A percentile compares a stretch with the other conserved stretches of the same genome.
phyloP scores from a whole-genome alignment of 2,329 filamentous ascomycete genomes.

The Dactylellina parvicollis region DNA sequence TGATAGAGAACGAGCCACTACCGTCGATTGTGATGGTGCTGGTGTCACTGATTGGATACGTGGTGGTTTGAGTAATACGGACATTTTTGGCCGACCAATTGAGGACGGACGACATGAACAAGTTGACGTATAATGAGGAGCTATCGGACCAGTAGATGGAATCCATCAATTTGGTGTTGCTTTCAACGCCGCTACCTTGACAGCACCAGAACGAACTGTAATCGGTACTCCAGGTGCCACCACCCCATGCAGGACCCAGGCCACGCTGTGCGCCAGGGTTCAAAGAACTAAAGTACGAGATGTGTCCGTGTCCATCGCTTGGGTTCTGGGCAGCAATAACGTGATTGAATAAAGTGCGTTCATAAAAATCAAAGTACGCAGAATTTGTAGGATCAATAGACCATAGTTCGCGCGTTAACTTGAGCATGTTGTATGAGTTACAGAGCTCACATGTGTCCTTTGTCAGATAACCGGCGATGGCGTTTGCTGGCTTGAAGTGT shows the following conservation, averaged over 20 bases:
- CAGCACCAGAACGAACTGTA: constrained; percentile 68
- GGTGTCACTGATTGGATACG: constrained; percentile 63
- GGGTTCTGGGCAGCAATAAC: constrained; percentile 66
- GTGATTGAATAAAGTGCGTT: constrained; percentile 66
- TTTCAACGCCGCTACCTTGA: constrained; percentile 67
- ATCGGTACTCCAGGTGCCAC: constrained; percentile 68
- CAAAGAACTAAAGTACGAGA: constrained; percentile 68
- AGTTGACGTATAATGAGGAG: constrained; percentile 64
- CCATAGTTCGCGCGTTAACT: constrained; percentile 67
- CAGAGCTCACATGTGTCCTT: constrained; percentile 67
- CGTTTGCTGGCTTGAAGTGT: constrained; percentile 65
- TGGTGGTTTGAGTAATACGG: constrained; percentile 63
- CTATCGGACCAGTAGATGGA: constrained; percentile 66
- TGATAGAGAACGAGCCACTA: constrained; percentile 60
- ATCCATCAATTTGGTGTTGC: constrained; percentile 68
- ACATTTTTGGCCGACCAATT: constrained; percentile 63
- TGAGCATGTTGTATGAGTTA: constrained; percentile 70
- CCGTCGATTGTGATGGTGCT: constrained; percentile 62
- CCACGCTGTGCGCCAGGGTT: constrained; percentile 65
- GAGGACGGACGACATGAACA: constrained; percentile 65
- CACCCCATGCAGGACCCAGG: constrained; percentile 67
- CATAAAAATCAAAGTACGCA: constrained; percentile 68
- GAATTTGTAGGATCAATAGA: constrained; percentile 62
- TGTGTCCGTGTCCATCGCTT: constrained; percentile 63
- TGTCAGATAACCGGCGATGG: constrained; percentile 63